Base-by-base conservation (phyloP, 345 rosid species). In the Crucihimalaya himalaica region DNA sequence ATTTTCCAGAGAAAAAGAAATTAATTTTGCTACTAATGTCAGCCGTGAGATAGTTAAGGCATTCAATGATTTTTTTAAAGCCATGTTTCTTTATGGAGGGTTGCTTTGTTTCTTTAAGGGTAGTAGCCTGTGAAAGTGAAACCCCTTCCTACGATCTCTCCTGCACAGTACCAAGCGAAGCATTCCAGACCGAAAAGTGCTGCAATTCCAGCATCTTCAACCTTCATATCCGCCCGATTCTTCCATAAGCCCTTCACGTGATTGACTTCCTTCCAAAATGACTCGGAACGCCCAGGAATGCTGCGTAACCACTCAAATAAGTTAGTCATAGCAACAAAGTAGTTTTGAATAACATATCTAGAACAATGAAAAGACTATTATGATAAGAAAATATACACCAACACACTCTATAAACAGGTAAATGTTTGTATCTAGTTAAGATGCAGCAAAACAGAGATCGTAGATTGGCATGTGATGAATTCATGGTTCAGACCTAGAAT, bases 61-160 rank as follows among this genome's bases (percentile, higher is more conserved):
- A 9, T 31, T 52, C 29, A 75, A 51, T 31, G 46, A 46, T 42
- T 51, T 18, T 40, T 1, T 18, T 21, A 0, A 19, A 47, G 42
- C 68, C 54, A 39, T 67, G 16, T 42, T 59, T 52, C 68, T 50
- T 74, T 59, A 48, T 28, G 48, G 13, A 10, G 16, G 35, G 21
- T 16, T 14, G 15, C 21, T 58, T 71, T 52, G 39, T 61, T 42
- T 42, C 70, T 59, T 86, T 75, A 87, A 71, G 81, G 81, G 50
- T 81, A 81, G 84, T 89, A 89, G 59, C 93, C 91, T 0, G 91
- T 79, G 86, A 89, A 55, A 31, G 91, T 89, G 80, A 89, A 89
- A 53, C 91, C 93, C 51, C 93, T 78, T 60, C 89, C 97, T 20
- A 82, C 78, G 20, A 89, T 81, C 80, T 91, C 91, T 70, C 96